A percentile compares a stretch with the other conserved stretches of the same genome.
Conservation (phyloP, 306 rosid species). For the Cucurbita ficifolia region DNA sequence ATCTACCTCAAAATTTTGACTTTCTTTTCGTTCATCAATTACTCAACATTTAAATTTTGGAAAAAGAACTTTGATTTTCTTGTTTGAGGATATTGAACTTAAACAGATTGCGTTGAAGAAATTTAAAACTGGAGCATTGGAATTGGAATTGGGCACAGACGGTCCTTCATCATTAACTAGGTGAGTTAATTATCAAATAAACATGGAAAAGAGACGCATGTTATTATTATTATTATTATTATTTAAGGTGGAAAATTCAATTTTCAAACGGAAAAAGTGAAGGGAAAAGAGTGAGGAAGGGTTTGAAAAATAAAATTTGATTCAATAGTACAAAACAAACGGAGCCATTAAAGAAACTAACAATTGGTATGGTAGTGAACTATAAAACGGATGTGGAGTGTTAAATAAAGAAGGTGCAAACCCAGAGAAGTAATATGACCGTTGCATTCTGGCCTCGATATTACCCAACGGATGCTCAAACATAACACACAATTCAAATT, state of each 20-base stretch:
- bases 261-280: no score
- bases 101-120: no score
- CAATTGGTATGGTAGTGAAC: background rate
- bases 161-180: no score
- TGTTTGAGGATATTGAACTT: no score
- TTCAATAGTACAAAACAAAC: background rate
- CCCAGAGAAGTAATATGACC: background rate
- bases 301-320: background rate
- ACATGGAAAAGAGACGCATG: background rate
- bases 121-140: no score
- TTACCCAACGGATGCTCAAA: background rate
- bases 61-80: no score
- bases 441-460: constrained; percentile 17
- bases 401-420: background rate
- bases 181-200: no score
- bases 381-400: background rate
- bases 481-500: constrained; percentile 41
- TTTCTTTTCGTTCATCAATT: no score
- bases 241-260: background rate
- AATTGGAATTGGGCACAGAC: no score
- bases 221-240: no score
- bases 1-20: no score
- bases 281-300: background rate
- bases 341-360: background rate
- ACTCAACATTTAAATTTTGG: no score